A percentile compares a stretch with the other conserved stretches of the same genome.
Evolutionary conservation across 176 grass and related monocot genomes (phyloP).

Genomic region (Tillandsia fasciculata): DNA sequence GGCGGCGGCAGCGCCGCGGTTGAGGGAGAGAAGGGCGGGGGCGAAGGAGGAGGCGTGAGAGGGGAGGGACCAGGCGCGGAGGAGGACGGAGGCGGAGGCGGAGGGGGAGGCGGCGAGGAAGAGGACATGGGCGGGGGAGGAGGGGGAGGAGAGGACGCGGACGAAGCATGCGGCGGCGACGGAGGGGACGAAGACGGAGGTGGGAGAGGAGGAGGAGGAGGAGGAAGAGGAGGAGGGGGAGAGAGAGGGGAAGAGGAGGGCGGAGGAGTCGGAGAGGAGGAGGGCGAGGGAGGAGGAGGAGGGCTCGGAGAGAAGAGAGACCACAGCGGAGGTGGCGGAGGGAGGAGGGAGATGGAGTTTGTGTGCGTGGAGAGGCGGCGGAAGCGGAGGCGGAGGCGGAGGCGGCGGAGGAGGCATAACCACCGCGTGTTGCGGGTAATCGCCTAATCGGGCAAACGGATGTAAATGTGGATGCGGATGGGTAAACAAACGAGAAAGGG

Average conservation of each 20-base stretch:
- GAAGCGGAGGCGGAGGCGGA: neutral
- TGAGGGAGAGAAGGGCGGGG: constrained; percentile 40
- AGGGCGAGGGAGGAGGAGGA: constrained; percentile 34
- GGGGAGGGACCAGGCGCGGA: constrained; percentile 47
- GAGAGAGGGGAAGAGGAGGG: constrained; percentile 37
- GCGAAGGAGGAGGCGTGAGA: constrained; percentile 28
- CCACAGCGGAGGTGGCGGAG: constrained; percentile 6
- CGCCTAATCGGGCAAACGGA: no score
- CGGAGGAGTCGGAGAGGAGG: constrained; percentile 50
- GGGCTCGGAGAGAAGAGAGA: constrained; percentile 22
- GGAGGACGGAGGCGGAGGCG: constrained; percentile 41
- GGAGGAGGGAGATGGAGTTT: constrained; percentile 18
- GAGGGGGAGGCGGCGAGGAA: constrained; percentile 38
- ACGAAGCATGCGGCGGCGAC: constrained; percentile 20
- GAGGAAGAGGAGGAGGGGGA: constrained; percentile 44
- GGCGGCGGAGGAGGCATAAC: constrained; percentile 36
- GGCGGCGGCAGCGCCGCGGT: constrained; percentile 16
- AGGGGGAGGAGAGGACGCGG: constrained; percentile 9
- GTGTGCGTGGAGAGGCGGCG: constrained; percentile 25
- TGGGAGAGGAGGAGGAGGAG: constrained; percentile 36
- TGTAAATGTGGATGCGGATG: no score
- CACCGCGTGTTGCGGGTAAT: constrained; percentile 31
- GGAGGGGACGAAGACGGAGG: neutral
- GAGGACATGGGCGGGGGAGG: constrained; percentile 1
- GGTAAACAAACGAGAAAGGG: no score